Evolutionary conservation across 2,329 filamentous ascomycete species (phyloP).

Genomic region (Aspergillus aculeatinus): DNA sequence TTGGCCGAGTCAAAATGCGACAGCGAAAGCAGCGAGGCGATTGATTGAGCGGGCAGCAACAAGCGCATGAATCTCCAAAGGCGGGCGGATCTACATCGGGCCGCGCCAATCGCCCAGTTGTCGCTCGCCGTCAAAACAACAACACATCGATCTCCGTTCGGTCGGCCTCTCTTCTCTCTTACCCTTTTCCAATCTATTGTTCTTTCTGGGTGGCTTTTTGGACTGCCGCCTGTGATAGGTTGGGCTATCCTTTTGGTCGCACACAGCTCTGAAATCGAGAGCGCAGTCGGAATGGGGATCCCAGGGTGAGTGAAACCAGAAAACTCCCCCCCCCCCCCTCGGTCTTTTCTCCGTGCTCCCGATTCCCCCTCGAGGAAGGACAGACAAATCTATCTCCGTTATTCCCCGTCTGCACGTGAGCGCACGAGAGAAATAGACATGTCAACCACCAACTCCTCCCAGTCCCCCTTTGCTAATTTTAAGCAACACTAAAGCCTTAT

Average conservation of each 20-base stretch:
- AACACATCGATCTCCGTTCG: neutral
- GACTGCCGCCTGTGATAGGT: neutral
- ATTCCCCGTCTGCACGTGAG: neutral
- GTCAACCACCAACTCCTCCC: neutral
- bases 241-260: neutral
- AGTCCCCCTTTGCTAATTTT: no score
- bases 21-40: neutral
- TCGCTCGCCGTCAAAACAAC: conserved; percentile 25
- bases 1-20: neutral
- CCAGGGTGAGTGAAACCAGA: conserved; percentile 39
- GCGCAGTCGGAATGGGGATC: conserved; percentile 40
- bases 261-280: neutral
- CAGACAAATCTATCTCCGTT: conserved; percentile 5
- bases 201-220: conserved; percentile 4
- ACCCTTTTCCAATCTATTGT: neutral
- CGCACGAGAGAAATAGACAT: neutral
- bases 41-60: neutral
- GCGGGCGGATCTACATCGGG: conserved; percentile 38
- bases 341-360: neutral
- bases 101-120: conserved; percentile 27
- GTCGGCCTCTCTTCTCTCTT: neutral
- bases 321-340: neutral
- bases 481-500: conserved; percentile 65
- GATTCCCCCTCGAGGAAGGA: neutral
- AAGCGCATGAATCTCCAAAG: neutral